These are phyloP conservation scores for Microbotryum scabiosae DNA, from an alignment of 1,284 basidiomycete genomes.

Conservation along the genomic window DNA sequence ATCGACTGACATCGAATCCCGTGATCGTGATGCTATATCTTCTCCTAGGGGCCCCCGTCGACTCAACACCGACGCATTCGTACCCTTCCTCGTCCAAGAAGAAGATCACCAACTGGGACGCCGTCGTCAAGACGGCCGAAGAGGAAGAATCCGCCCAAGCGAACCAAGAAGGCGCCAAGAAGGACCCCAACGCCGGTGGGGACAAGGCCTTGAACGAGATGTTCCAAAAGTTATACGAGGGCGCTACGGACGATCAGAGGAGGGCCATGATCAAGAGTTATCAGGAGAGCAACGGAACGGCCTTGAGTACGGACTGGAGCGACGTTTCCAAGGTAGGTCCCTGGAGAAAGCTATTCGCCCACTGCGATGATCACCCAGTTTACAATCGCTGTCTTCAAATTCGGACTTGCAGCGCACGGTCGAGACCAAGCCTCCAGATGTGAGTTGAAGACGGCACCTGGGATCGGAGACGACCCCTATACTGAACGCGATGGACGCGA, in stretches of 20 bases:
- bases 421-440: constrained; percentile 31
- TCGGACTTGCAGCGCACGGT: constrained; percentile 13
- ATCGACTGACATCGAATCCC: background rate
- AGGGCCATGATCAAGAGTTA: constrained; percentile 96
- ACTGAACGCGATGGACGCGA: background rate
- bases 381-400: no score
- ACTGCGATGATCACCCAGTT: background rate
- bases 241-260: constrained; percentile 71
- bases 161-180: constrained; percentile 44
- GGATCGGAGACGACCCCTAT: no score
- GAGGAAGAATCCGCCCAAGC: constrained; percentile 49
- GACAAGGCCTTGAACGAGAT: constrained; percentile 47
- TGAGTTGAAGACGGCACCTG: background rate
- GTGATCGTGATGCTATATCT: background rate
- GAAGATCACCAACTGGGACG: constrained; percentile 70
- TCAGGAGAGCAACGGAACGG: constrained; percentile 53
- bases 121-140: constrained; percentile 52
- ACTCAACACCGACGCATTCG: constrained; percentile 12
- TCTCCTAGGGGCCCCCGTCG: background rate
- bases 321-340: constrained; percentile 59
- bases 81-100: constrained; percentile 37
- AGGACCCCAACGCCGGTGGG: constrained; percentile 75
- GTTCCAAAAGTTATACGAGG: constrained; percentile 57
- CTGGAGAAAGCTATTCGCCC: background rate
- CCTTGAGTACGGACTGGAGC: constrained; percentile 86